phyloP scores from a whole-genome alignment of 208 protist genomes.

The Crithidia bombi region DNA sequence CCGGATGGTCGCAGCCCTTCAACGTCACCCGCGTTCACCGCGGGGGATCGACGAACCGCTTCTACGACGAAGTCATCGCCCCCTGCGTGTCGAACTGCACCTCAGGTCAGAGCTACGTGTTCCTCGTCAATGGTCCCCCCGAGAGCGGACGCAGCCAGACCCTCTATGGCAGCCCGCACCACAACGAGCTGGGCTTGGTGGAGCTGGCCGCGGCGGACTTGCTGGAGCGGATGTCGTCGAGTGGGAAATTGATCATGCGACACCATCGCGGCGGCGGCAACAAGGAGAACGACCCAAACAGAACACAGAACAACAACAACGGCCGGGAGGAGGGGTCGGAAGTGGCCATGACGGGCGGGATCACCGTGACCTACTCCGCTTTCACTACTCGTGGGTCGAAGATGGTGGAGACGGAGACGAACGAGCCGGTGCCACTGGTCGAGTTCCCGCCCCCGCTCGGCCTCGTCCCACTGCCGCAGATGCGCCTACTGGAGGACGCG shows the following conservation, averaged over 20 bases:
- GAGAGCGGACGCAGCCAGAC: conserved; percentile 89
- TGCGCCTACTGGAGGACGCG: conserved; percentile 66
- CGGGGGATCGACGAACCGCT: conserved; percentile 56
- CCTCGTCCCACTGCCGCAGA: conserved; percentile 64
- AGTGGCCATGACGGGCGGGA: conserved; percentile 34
- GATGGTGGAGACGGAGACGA: conserved; percentile 66
- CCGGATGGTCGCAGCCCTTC: conserved; percentile 62
- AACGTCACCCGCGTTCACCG: conserved; percentile 83
- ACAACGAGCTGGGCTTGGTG: conserved; percentile 78
- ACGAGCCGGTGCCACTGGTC: conserved; percentile 60
- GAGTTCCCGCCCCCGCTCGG: conserved; percentile 84
- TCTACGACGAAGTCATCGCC: conserved; percentile 83
- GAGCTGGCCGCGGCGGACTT: conserved; percentile 79
- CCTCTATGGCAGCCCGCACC: conserved; percentile 85
- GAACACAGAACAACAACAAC: conserved; percentile 6
- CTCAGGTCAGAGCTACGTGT: conserved; percentile 85
- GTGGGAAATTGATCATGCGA: conserved; percentile 40
- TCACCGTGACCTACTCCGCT: conserved; percentile 79
- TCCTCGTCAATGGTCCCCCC: conserved; percentile 72
- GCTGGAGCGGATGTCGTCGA: conserved; percentile 51
- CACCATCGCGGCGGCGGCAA: conserved; percentile 35
- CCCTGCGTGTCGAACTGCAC: conserved; percentile 82
- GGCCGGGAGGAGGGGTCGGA: conserved; percentile 21
- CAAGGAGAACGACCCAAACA: conserved; percentile 17
- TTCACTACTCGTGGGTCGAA: conserved; percentile 75